These are phyloP conservation scores for Phytophthora citrophthora DNA, from an alignment of 352 stramenopile species.

Conservation along the genomic window DNA sequence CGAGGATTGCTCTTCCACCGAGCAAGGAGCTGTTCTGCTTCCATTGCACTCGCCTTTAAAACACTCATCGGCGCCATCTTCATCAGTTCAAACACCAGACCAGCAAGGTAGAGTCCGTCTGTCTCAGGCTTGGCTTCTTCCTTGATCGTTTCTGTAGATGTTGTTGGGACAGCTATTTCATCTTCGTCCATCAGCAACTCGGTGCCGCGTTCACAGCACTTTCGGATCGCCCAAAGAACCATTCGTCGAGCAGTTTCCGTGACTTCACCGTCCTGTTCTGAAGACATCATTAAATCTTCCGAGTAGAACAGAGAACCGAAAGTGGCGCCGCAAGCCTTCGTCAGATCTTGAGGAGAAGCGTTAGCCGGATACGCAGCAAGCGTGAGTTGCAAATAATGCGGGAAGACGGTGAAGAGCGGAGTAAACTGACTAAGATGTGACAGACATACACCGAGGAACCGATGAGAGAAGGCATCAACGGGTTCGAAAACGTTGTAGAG, in stretches of 20 bases:
- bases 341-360: slow-evolving; percentile 40
- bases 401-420: slow-evolving; percentile 55
- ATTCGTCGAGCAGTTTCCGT: slow-evolving; percentile 36
- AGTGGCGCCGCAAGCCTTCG: slow-evolving; percentile 48
- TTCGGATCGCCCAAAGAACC: slow-evolving; percentile 60
- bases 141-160: not conserved
- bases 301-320: slow-evolving; percentile 66
- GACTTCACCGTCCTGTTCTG: slow-evolving; percentile 4
- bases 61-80: slow-evolving; percentile 67
- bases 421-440: slow-evolving; percentile 53
- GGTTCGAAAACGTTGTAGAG: slow-evolving; percentile 63
- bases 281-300: slow-evolving; percentile 18
- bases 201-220: slow-evolving; percentile 41
- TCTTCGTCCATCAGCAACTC: slow-evolving; percentile 23
- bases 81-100: slow-evolving; percentile 63
- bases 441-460: slow-evolving; percentile 57
- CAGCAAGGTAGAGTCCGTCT: slow-evolving; percentile 55
- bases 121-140: slow-evolving; percentile 18
- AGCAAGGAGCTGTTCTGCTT: slow-evolving; percentile 47
- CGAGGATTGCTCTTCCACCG: slow-evolving; percentile 18
- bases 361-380: slow-evolving; percentile 49
- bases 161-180: not conserved
- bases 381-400: slow-evolving; percentile 61
- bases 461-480: slow-evolving; percentile 54
- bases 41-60: slow-evolving; percentile 41